Evolutionary conservation across 257 asterid species (phyloP), one percentile per base, ranked within the genome.

Genomic region (Solanum stenotomum): DNA sequence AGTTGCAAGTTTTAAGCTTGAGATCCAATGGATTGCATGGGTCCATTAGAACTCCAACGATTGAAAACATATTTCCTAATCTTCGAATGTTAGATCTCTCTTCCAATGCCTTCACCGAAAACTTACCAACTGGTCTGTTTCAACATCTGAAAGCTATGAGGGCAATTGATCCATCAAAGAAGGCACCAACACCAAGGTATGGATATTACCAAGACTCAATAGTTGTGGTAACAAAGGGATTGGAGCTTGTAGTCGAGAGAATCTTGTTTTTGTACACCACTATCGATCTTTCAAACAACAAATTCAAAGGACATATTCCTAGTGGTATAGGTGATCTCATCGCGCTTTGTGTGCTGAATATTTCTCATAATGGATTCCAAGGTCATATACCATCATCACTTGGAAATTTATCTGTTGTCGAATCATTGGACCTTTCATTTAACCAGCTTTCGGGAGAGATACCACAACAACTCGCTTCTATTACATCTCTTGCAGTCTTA

Each of bases 11-110:
- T 37, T 7, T 37, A 31, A 31, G 33, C 33, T 31, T 31, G 33
- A 31, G 33, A 31, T 31, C 4, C 4, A 31, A 31, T 31, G 0
- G 0, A 3, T 31, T 31, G 33, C 4, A 31, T 31, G 33, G 33
- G 4, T 31, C 33, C 33, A 31, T 31, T 31, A 31, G 33, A 31
- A 31, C 33, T 31, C 33, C 3, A 31, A 31, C 33, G 33, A 31
- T 2, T 7, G 40, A 7, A 37, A 37, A 37, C 40, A 37, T 37
- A 2, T 37, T 37, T 37, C 33, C 4, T 31, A 0, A 7, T 0
- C 40, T 37, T 8, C 10, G 10, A 82, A 87, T 90, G 5, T 20
- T 90, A 5, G 91, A 89, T 77, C 77, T 87, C 31, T 89, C 90
- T 6, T 14, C 12, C 3, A 90, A 90, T 85, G 65, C 35, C 23